Evolutionary conservation across 192 early-diverging fungal species (phyloP).

Genomic region (Ramicandelaber brevisporus): DNA sequence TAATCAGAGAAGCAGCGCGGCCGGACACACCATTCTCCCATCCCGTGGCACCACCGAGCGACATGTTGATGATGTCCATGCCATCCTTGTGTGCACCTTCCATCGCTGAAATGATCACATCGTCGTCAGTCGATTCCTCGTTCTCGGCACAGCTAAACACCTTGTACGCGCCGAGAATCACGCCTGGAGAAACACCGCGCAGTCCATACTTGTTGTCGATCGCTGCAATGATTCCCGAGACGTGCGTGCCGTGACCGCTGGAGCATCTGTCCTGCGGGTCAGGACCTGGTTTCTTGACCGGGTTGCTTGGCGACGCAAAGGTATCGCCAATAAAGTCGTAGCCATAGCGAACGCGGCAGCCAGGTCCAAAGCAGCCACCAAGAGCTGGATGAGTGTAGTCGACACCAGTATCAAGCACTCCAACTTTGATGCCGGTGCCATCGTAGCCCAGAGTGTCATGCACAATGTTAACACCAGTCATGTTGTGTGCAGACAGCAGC

Average conservation of each 20-base stretch:
- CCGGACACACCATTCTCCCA: constrained; percentile 32
- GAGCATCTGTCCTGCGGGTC: constrained; percentile 30
- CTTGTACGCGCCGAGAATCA: constrained; percentile 51
- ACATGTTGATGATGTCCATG: constrained; percentile 65
- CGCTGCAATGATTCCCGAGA: constrained; percentile 47
- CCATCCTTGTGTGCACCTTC: constrained; percentile 36
- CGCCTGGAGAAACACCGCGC: constrained; percentile 59
- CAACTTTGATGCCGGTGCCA: constrained; percentile 27
- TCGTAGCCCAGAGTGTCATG: constrained; percentile 22
- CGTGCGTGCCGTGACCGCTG: constrained; percentile 32
- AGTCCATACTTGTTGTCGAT: constrained; percentile 22
- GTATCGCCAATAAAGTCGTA: constrained; percentile 31
- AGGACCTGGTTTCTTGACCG: constrained; percentile 14
- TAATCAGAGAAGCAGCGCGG: constrained; percentile 22
- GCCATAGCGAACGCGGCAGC: constrained; percentile 30
- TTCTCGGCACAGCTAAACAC: constrained; percentile 50
- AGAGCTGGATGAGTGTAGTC: constrained; percentile 19
- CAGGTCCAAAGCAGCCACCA: constrained; percentile 21
- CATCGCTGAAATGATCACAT: constrained; percentile 51
- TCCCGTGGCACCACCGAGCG: constrained; percentile 37
- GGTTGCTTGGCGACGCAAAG: constrained; percentile 11
- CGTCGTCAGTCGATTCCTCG: constrained; percentile 35
- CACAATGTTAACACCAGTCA: constrained; percentile 26
- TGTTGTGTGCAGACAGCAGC: constrained; percentile 20
- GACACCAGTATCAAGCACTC: constrained; percentile 18